Evolutionary conservation across 306 rosid genomes (phyloP).

Genomic region (Dryas drummondii): DNA sequence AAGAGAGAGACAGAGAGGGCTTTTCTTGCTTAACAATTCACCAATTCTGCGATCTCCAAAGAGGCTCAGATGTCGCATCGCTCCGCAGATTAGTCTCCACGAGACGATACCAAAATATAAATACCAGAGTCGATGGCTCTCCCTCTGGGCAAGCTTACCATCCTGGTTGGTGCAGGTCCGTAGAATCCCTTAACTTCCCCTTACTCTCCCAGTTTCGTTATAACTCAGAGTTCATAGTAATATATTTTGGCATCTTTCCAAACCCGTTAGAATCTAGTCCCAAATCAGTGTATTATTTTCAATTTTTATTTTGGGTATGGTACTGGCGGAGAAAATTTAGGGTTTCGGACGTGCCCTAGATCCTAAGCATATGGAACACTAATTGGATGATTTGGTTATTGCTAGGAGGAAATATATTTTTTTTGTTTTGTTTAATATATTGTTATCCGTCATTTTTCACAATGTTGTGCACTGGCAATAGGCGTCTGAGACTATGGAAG

Average conservation of each 20-base stretch:
- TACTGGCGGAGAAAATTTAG: slow-evolving; percentile 16
- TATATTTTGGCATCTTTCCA: background rate
- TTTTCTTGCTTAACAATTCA: slow-evolving; percentile 22
- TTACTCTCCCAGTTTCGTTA: background rate
- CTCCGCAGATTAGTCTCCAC: slow-evolving; percentile 19
- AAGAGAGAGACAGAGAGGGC: background rate
- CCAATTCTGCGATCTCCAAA: slow-evolving; percentile 4
- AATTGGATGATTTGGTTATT: background rate
- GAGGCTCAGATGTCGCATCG: slow-evolving; percentile 35
- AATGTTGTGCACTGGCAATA: background rate
- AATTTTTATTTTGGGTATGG: background rate
- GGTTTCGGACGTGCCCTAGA: slow-evolving; percentile 27
- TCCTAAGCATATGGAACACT: background rate
- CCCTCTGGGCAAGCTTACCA: slow-evolving; percentile 69
- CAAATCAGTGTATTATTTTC: background rate
- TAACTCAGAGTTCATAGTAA: background rate
- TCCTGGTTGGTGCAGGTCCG: slow-evolving; percentile 91
- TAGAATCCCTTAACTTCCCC: background rate
- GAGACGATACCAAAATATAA: background rate
- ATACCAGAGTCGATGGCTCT: slow-evolving; percentile 60
- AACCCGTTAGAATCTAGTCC: background rate
- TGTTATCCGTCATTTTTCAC: no score
- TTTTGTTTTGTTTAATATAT: background rate
- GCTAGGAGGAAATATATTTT: background rate
- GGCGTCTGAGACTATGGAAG: background rate